Evolutionary conservation across 2,329 filamentous ascomycete species (phyloP).

Genomic region (Zopfia rhizophila): DNA sequence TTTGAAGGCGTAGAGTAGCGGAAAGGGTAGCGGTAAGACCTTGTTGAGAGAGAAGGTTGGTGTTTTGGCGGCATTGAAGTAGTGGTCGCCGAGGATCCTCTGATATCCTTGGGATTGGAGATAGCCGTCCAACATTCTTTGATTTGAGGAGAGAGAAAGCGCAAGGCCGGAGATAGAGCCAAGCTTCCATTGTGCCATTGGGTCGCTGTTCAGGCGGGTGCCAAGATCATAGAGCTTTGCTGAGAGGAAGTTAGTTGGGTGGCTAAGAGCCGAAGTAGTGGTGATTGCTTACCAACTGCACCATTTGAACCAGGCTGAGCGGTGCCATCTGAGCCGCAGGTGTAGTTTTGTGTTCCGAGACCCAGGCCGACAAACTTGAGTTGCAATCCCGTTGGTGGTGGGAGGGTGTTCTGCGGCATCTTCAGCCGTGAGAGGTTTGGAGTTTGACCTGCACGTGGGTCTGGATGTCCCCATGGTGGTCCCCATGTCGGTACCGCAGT

Average conservation of each 20-base stretch:
- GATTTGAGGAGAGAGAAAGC: constrained; percentile 37
- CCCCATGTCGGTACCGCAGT: constrained; percentile 23
- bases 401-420: constrained; percentile 43
- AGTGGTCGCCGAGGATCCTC: constrained; percentile 71
- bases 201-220: constrained; percentile 40
- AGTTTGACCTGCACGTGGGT: neutral
- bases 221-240: constrained; percentile 50
- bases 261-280: neutral
- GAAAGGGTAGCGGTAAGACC: constrained; percentile 51
- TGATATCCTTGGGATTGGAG: constrained; percentile 42
- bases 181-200: constrained; percentile 44
- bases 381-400: constrained; percentile 35
- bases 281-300: constrained; percentile 38
- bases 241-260: constrained; percentile 27
- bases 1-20: constrained; percentile 59
- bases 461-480: constrained; percentile 21
- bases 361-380: constrained; percentile 61
- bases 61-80: constrained; percentile 65
- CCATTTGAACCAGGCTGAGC: constrained; percentile 44
- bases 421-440: constrained; percentile 36
- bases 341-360: constrained; percentile 65
- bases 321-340: constrained; percentile 48
- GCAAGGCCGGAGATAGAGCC: constrained; percentile 44
- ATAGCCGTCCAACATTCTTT: constrained; percentile 34
- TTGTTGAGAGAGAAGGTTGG: constrained; percentile 70